Percentiles rank a stretch among this genome's conserved stretches.
Evolutionary conservation across 1,139 yeast genomes (phyloP).

Genomic region (Geotrichum macrosporum): DNA sequence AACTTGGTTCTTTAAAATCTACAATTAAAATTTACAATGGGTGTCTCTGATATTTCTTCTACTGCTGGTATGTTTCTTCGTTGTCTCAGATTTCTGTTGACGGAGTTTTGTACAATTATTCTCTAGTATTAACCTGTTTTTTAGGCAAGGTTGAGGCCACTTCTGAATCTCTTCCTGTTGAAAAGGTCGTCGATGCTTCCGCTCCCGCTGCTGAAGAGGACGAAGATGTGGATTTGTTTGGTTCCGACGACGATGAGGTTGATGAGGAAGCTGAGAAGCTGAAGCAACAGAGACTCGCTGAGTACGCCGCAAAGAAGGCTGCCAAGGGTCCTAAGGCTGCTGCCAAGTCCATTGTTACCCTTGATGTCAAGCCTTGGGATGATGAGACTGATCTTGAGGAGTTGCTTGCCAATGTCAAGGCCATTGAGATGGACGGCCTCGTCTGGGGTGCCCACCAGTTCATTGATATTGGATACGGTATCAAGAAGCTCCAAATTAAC

Average conservation of each 20-base stretch:
- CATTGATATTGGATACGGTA: constrained; percentile 98
- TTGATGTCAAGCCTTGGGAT: constrained; percentile 99
- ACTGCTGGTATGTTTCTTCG: constrained; percentile 38
- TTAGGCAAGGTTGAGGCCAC: constrained; percentile 94
- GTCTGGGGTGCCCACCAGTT: constrained; percentile 97
- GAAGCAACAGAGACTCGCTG: constrained; percentile 96
- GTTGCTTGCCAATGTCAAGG: constrained; percentile 55
- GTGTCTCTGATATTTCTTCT: constrained; percentile 42
- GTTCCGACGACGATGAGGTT: constrained; percentile 88
- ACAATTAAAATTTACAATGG: constrained; percentile 29
- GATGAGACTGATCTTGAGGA: constrained; percentile 90
- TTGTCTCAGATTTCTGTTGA: too few relatives aligned
- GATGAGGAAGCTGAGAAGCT: constrained; percentile 96
- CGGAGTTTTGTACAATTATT: too few relatives aligned
- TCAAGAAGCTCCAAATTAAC: constrained; percentile 98
- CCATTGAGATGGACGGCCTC: constrained; percentile 83
- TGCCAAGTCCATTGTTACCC: constrained; percentile 94
- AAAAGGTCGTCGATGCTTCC: constrained; percentile 36
- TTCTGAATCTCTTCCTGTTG: constrained; percentile 48
- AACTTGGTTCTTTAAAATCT: not conserved
- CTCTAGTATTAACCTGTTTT: too few relatives aligned
- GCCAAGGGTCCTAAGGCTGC: constrained; percentile 96
- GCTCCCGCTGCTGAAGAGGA: constrained; percentile 79
- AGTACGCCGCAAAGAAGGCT: constrained; percentile 95
- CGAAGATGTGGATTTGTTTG: constrained; percentile 83